Percentiles rank a stretch among this genome's conserved stretches.
Evolutionary conservation across 306 rosid species (phyloP).

Genomic region (Trichosanthes truncata): DNA sequence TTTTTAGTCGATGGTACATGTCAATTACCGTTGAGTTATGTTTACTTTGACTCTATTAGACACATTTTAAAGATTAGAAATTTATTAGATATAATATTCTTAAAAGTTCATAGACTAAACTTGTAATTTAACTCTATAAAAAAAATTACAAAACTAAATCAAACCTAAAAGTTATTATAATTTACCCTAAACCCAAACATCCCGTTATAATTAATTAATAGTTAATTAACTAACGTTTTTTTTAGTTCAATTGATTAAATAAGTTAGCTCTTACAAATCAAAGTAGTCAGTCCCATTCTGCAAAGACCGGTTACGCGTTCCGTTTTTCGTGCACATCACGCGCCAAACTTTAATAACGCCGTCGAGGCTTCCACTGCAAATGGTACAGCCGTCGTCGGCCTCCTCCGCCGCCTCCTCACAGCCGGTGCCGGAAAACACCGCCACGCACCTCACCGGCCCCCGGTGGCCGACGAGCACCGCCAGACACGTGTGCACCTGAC

Average conservation of each 20-base stretch:
- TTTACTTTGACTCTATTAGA: too few relatives aligned
- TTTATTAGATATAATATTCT: too few relatives aligned
- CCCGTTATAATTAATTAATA: background rate
- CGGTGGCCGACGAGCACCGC: slow-evolving; percentile 80
- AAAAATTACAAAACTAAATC: too few relatives aligned
- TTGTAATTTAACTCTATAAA: too few relatives aligned
- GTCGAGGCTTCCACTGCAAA: slow-evolving; percentile 80
- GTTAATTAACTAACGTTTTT: background rate
- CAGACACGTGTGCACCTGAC: slow-evolving; percentile 47
- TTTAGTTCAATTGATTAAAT: too few relatives aligned
- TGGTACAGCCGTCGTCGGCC: slow-evolving; percentile 25
- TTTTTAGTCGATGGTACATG: too few relatives aligned
- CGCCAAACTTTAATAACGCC: slow-evolving; percentile 86
- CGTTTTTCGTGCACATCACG: slow-evolving; percentile 28
- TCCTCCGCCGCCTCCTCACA: slow-evolving; percentile 16
- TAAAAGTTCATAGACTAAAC: too few relatives aligned
- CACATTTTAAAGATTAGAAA: too few relatives aligned
- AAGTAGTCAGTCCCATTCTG: slow-evolving; percentile 38
- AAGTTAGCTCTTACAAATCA: slow-evolving; percentile 22
- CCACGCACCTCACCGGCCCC: slow-evolving; percentile 69
- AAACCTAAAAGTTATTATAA: background rate
- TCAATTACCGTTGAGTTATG: too few relatives aligned
- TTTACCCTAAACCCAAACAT: background rate
- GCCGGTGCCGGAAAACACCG: slow-evolving; percentile 22
- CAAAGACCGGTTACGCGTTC: slow-evolving; percentile 10